Conservation (phyloP, 164 flowering plant genomes). For the Pachysandra terminalis region DNA sequence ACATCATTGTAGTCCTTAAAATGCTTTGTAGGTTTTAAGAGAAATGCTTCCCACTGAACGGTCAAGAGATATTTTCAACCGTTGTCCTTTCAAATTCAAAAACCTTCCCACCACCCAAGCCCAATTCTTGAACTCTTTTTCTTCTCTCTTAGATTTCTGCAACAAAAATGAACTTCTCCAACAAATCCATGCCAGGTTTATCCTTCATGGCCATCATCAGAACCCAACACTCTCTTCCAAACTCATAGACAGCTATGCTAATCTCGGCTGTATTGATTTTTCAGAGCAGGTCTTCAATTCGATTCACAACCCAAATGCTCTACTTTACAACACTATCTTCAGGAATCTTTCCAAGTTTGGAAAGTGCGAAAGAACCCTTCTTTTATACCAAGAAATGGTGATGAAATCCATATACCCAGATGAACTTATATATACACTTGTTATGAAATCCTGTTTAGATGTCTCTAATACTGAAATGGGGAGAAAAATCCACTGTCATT, state of each 20-base stretch:
- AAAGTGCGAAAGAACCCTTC: constrained; percentile 27
- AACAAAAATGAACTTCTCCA: constrained; percentile 30
- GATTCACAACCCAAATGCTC: constrained; percentile 20
- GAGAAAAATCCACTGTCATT: constrained; percentile 31
- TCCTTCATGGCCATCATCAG: constrained; percentile 53
- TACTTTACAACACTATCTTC: constrained; percentile 27
- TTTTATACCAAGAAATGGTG: constrained; percentile 34
- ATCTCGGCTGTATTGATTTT: constrained; percentile 30
- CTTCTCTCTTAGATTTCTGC: constrained; percentile 46
- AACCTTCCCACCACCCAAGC: constrained; percentile 23
- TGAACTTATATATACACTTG: constrained; percentile 37
- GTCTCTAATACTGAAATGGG: constrained; percentile 26
- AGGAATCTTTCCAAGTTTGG: constrained; percentile 27
- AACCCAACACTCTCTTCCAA: constrained; percentile 37
- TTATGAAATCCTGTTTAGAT: constrained; percentile 34
- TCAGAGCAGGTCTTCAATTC: constrained; percentile 29
- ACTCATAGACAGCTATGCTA: constrained; percentile 39
- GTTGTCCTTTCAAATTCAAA: constrained; percentile 26
- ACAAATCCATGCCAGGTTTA: constrained; percentile 53
- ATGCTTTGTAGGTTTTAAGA: no score
- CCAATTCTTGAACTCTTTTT: constrained; percentile 19
- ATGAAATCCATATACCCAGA: constrained; percentile 38
- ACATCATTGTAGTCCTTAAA: no score
- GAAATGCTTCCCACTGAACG: constrained; percentile 5
- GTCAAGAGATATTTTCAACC: constrained; percentile 12